Conservation (phyloP, 495 filamentous ascomycete genomes). For the Rhypophila decipiens region DNA sequence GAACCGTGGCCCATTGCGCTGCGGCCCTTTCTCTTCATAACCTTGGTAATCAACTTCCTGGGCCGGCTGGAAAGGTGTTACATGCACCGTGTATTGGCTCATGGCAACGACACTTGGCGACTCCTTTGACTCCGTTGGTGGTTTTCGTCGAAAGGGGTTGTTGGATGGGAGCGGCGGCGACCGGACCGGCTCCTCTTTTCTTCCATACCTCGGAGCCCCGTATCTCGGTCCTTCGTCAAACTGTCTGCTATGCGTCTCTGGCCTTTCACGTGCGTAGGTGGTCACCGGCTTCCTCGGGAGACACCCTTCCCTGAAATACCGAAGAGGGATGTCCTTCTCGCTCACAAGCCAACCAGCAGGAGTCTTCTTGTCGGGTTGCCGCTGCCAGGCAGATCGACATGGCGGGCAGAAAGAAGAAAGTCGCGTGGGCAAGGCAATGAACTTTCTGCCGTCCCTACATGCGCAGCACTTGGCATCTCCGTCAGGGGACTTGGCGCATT, state of each 20-base stretch:
- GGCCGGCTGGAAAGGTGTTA: not conserved
- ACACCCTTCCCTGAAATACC: not conserved
- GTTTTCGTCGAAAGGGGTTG: not conserved
- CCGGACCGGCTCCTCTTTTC: not conserved
- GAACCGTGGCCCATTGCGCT: not conserved
- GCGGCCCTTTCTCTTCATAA: not conserved
- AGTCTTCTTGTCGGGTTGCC: no score
- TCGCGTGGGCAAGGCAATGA: not conserved
- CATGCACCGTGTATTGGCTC: not conserved
- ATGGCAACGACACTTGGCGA: not conserved
- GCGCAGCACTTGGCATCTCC: not conserved
- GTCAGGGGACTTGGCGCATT: not conserved
- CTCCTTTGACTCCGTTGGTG: not conserved
- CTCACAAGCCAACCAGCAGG: not conserved
- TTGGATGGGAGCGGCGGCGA: not conserved
- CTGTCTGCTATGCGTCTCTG: not conserved
- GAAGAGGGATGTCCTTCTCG: not conserved
- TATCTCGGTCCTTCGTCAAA: not conserved
- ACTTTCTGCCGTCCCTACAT: not conserved
- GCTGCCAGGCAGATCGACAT: not conserved
- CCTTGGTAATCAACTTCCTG: not conserved
- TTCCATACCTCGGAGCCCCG: not conserved
- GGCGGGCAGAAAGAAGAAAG: not conserved
- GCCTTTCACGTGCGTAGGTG: not conserved
- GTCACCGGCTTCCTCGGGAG: not conserved